These are phyloP conservation scores for Margaritispora aquatica DNA, from an alignment of 495 filamentous ascomycete genomes.

Conservation along the genomic window DNA sequence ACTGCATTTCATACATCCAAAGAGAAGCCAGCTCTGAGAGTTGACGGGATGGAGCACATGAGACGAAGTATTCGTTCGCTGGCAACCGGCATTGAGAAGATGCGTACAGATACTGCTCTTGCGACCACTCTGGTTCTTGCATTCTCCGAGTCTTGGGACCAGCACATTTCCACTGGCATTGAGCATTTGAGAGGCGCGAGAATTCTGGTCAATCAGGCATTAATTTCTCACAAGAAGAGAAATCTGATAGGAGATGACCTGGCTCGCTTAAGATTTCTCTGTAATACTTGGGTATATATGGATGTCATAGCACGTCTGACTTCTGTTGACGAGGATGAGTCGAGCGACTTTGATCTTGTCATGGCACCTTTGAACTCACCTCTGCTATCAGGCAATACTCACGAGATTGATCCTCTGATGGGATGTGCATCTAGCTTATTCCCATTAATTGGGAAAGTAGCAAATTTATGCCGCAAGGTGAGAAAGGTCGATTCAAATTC, in stretches of 20 bases:
- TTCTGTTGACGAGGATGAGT: conserved; percentile 53
- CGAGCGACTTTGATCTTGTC: conserved; percentile 45
- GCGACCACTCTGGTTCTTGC: conserved; percentile 70
- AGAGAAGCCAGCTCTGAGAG: conserved; percentile 47
- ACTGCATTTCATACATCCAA: conserved; percentile 69
- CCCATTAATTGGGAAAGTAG: conserved; percentile 65
- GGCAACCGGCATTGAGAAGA: conserved; percentile 50
- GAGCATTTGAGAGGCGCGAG: conserved; percentile 67
- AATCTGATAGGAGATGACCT: conserved; percentile 34
- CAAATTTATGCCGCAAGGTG: conserved; percentile 60
- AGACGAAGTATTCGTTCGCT: conserved; percentile 55
- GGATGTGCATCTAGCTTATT: conserved; percentile 69
- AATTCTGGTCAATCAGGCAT: conserved; percentile 52
- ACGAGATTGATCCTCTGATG: conserved; percentile 70
- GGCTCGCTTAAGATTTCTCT: conserved; percentile 59
- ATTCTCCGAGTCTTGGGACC: conserved; percentile 76
- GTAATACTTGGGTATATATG: conserved; percentile 78
- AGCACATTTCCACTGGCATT: conserved; percentile 67
- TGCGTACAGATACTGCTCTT: conserved; percentile 60
- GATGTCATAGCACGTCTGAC: conserved; percentile 75
- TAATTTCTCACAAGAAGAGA: conserved; percentile 27
- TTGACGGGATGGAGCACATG: conserved; percentile 70
- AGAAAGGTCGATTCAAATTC: conserved; percentile 52
- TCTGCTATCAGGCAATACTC: conserved; percentile 29
- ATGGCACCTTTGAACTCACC: conserved; percentile 29